Percentiles rank a stretch among this genome's conserved stretches.
phyloP scores from a whole-genome alignment of 2,329 filamentous ascomycete species.

The Xylaria sp. region DNA sequence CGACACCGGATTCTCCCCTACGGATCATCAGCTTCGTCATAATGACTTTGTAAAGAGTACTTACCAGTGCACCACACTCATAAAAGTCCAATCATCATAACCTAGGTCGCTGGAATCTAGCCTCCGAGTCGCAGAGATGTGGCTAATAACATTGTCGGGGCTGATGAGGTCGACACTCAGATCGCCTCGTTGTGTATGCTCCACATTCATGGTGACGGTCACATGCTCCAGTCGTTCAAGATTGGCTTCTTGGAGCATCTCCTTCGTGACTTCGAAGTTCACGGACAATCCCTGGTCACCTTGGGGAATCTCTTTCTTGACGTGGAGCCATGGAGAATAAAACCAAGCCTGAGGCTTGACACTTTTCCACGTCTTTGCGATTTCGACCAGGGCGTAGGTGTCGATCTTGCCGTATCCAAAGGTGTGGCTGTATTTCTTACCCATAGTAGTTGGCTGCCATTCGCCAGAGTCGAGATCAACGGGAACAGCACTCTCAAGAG shows the following conservation, averaged over 20 bases:
- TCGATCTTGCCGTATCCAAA: constrained; percentile 98
- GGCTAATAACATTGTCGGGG: constrained; percentile 81
- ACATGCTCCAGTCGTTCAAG: constrained; percentile 91
- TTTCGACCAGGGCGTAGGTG: constrained; percentile 83
- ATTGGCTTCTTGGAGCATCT: constrained; percentile 85
- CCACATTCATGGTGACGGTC: constrained; percentile 96
- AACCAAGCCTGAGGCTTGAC: constrained; percentile 98
- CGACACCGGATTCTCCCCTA: constrained; percentile 87
- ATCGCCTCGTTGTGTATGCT: constrained; percentile 88
- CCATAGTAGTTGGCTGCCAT: constrained; percentile 84
- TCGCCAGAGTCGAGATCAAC: constrained; percentile 77
- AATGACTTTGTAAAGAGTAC: constrained; percentile 46
- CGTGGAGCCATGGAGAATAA: constrained; percentile 92
- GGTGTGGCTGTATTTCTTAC: constrained; percentile 90
- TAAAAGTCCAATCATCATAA: constrained; percentile 97
- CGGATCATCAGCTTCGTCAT: constrained; percentile 30
- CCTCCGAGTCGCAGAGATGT: constrained; percentile 80
- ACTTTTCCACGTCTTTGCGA: constrained; percentile 83
- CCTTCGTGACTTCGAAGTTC: constrained; percentile 81
- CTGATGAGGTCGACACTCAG: constrained; percentile 91
- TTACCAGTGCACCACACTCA: constrained; percentile 96
- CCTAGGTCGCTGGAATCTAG: constrained; percentile 74
- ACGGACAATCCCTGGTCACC: constrained; percentile 82
- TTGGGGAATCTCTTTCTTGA: constrained; percentile 86
- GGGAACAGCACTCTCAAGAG: constrained; percentile 83